Evolutionary conservation across 2,329 filamentous ascomycete species (phyloP).

Genomic region (Fusarium guadeloupense): DNA sequence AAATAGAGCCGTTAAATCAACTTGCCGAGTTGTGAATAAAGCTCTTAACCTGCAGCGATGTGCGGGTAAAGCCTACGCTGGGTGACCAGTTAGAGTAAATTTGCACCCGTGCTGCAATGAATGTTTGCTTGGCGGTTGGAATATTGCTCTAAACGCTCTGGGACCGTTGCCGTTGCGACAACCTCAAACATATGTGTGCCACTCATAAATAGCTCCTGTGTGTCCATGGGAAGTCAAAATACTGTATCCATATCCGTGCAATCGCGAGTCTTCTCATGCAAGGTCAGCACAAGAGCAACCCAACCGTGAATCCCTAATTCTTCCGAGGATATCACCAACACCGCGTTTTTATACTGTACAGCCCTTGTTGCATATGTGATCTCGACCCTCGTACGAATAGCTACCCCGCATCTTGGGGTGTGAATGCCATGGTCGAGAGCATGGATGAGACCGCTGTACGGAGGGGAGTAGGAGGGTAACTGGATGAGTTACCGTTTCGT

Average conservation of each 20-base stretch:
- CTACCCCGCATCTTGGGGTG: constrained; percentile 18
- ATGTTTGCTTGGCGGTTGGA: neutral
- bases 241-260: neutral
- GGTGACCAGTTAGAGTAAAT: neutral
- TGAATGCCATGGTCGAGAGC: constrained; percentile 8
- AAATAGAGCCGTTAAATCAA: too few species aligned
- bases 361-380: neutral
- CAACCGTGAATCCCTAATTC: constrained; percentile 33
- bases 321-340: constrained; percentile 14
- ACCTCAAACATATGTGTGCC: neutral
- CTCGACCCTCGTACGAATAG: neutral
- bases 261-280: neutral
- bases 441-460: constrained; percentile 23
- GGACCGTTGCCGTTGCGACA: neutral
- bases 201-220: neutral
- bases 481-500: neutral
- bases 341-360: constrained; percentile 10
- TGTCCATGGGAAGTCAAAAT: neutral
- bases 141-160: neutral
- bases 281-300: neutral
- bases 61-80: neutral
- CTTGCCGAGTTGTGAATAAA: too few species aligned
- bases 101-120: neutral
- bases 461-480: neutral
- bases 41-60: neutral